phyloP scores from a whole-genome alignment of 176 grass and related monocot species.

The Paspalum vaginatum region DNA sequence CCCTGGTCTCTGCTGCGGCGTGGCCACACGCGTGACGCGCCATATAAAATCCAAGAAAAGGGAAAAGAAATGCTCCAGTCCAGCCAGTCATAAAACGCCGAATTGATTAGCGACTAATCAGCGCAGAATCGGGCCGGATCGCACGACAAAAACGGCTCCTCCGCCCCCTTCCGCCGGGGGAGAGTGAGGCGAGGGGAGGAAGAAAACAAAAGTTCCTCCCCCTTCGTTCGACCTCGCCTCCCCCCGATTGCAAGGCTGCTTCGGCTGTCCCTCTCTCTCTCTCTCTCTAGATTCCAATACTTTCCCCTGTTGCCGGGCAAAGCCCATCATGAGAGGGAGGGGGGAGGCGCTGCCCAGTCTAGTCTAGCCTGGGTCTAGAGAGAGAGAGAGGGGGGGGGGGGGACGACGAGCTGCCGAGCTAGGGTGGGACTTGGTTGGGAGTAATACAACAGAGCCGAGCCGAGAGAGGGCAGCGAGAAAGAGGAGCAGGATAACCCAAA shows the following conservation, averaged over 20 bases:
- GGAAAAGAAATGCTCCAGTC: not conserved
- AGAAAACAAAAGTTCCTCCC: conserved; percentile 18
- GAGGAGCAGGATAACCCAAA: not conserved
- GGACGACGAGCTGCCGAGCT: too few species aligned
- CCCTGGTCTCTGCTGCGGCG: not conserved
- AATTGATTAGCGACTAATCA: not conserved
- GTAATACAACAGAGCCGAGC: conserved; percentile 20
- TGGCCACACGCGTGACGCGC: not conserved
- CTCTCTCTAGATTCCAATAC: conserved; percentile 50
- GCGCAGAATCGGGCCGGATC: not conserved
- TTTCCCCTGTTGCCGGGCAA: conserved; percentile 51
- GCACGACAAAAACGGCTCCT: not conserved
- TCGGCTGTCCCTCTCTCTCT: not conserved
- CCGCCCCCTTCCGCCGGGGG: not conserved
- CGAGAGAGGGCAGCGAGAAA: conserved; percentile 1
- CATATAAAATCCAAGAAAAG: not conserved
- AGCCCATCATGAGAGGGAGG: conserved; percentile 40
- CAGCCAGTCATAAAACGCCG: not conserved
- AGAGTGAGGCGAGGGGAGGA: too few species aligned
- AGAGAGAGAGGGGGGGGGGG: conserved; percentile 5
- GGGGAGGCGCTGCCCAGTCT: conserved; percentile 31
- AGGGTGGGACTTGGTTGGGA: not conserved
- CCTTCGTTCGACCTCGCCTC: not conserved
- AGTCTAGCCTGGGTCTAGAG: conserved; percentile 47
- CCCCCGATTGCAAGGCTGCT: conserved; percentile 15